phyloP scores from a whole-genome alignment of 208 protist genomes.

The Crithidia brevicula region DNA sequence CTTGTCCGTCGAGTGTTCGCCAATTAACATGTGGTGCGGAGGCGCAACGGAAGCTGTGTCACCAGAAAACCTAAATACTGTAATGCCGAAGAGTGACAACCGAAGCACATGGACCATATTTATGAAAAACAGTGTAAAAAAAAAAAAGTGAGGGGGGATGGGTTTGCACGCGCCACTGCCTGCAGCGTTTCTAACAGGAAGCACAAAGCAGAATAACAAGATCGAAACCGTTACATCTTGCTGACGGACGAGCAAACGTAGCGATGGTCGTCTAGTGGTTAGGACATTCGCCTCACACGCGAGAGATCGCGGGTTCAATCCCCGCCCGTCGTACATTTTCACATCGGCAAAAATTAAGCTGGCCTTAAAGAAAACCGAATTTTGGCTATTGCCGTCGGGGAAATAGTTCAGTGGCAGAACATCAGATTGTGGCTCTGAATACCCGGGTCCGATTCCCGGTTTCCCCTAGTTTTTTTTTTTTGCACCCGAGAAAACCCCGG shows the following conservation, averaged over 20 bases:
- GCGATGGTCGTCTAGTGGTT: conserved; percentile 96
- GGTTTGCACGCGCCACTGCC: too few species aligned
- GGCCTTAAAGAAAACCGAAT: neutral
- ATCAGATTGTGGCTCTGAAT: conserved; percentile 89
- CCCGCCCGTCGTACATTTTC: conserved; percentile 87
- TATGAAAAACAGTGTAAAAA: too few species aligned
- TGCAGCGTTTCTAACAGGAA: too few species aligned
- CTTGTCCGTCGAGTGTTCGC: too few species aligned
- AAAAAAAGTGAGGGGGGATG: too few species aligned
- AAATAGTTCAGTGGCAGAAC: conserved; percentile 89
- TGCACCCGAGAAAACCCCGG: neutral
- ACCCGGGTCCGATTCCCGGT: conserved; percentile 90
- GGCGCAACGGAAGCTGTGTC: too few species aligned
- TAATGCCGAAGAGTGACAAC: too few species aligned
- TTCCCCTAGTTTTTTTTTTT: conserved; percentile 46
- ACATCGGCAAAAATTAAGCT: neutral
- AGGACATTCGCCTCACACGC: conserved; percentile 95
- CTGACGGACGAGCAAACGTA: conserved; percentile 13
- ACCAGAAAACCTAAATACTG: too few species aligned
- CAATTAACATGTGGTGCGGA: too few species aligned
- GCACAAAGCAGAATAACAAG: too few species aligned
- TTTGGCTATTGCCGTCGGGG: conserved; percentile 25
- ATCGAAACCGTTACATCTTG: too few species aligned
- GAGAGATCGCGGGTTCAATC: conserved; percentile 94
- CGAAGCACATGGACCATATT: too few species aligned